Base-by-base conservation (phyloP, 495 filamentous ascomycete species). In the Aspergillus sclerotioniger region DNA sequence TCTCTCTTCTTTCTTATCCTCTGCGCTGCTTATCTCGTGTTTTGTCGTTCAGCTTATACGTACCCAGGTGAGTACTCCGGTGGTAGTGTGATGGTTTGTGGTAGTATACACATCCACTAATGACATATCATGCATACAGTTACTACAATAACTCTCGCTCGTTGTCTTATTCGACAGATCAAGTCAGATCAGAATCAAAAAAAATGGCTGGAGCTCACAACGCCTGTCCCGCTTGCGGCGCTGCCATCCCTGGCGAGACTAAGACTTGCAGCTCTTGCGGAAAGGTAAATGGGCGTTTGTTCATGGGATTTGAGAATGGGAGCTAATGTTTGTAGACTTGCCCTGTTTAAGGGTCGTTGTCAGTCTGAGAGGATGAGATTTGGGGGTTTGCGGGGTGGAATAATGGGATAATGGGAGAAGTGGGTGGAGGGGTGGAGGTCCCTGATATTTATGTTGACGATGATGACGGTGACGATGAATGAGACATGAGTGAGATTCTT, bases 221-320 rank as follows among this genome's bases (percentile, higher is more conserved):
- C 41, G 37, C 56, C 59, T 76, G 73, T 58, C 73, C 73, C 51
- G 64, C 62, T 15, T 76, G 71, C 65, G 66, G 66, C 31, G 68
- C 68, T 21, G 29, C 39, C 41, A 74, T 71, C 54, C 7, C 52
- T 7, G 64, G 66, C 41, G 68, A 59, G 8, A 63, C 25, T 29
- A 76, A 76, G 70, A 71, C 61, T 43, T 76, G 73, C 62, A 17
- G 21, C 29, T 65, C 67, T 20, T 76, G 73, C 57, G 71, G 71
- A 55, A 66, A 56, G 51, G 73, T 76, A 60, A 15, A 4, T 56
- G 64, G 55, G 15, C 48, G 13, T 15, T 53, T 20, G 20, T 48
- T 13, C 1, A 44, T 58, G 2, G 45, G 46, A 25, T 55, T 16
- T 20, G 6, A 2, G 8, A 3, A 9, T 43, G 10, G 20, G 15